These are phyloP conservation scores for Sugiyamaella valdiviana DNA, from an alignment of 805 yeast genomes.

Conservation along the genomic window DNA sequence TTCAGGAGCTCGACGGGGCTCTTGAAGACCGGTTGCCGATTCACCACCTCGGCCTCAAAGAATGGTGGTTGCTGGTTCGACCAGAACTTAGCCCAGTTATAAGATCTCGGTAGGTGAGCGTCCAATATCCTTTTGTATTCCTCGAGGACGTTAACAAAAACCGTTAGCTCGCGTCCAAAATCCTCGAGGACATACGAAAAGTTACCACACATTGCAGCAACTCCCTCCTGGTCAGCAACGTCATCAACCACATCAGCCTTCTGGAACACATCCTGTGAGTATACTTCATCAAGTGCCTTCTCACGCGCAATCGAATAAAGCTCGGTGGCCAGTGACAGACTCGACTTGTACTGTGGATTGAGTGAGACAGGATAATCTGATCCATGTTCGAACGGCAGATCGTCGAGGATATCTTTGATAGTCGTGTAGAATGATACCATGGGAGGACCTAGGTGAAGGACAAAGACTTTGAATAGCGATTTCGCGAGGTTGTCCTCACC, in stretches of 20 bases:
- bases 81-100: conserved; percentile 57
- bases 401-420: conserved; percentile 52
- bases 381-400: conserved; percentile 47
- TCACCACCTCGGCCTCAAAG: neutral
- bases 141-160: conserved; percentile 41
- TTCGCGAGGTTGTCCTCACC: neutral
- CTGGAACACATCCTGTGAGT: conserved; percentile 49
- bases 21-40: neutral
- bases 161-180: conserved; percentile 51
- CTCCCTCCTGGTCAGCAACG: conserved; percentile 63
- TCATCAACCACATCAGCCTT: conserved; percentile 31
- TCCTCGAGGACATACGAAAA: conserved; percentile 61
- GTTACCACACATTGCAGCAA: conserved; percentile 79
- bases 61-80: neutral
- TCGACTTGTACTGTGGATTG: conserved; percentile 37
- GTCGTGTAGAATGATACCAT: conserved; percentile 61
- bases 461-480: conserved; percentile 60
- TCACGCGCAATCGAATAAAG: conserved; percentile 53
- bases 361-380: conserved; percentile 34
- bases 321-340: conserved; percentile 44
- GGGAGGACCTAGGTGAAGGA: conserved; percentile 65
- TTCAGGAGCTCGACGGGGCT: neutral
- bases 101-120: conserved; percentile 30
- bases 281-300: conserved; percentile 51
- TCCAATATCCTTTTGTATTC: conserved; percentile 31